phyloP scores from a whole-genome alignment of 345 rosid species.

The Acer yangbiense region DNA sequence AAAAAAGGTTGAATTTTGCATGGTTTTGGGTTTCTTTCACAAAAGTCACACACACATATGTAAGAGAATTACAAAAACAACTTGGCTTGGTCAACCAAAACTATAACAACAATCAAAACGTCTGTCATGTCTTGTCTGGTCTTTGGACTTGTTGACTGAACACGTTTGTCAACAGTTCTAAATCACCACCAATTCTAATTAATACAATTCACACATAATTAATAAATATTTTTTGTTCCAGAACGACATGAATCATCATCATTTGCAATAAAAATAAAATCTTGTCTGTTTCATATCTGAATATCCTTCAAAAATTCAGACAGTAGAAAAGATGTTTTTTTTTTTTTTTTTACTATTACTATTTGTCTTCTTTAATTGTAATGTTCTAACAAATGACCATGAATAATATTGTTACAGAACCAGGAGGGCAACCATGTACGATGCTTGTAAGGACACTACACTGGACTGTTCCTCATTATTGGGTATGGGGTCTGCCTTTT shows the following conservation, averaged over 20 bases:
- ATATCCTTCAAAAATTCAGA: not conserved
- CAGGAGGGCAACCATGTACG: conserved; percentile 66
- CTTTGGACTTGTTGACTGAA: conserved; percentile 6
- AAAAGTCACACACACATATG: not conserved
- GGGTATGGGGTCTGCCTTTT: conserved; percentile 92
- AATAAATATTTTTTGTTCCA: no score
- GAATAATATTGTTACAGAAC: conserved; percentile 33
- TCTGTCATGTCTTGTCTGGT: not conserved
- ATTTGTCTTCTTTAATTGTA: not conserved
- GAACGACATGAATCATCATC: not conserved
- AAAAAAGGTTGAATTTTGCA: not conserved
- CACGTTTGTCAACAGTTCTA: not conserved
- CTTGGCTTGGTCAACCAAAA: not conserved
- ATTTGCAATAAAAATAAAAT: not conserved
- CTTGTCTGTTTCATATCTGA: not conserved
- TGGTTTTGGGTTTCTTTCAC: not conserved
- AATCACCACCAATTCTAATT: conserved; percentile 5
- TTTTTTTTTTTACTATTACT: not conserved
- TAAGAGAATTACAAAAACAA: not conserved
- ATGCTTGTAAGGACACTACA: conserved; percentile 76
- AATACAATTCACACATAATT: not conserved
- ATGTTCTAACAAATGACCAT: not conserved
- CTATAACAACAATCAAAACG: not conserved
- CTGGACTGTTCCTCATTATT: conserved; percentile 86
- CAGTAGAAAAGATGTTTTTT: not conserved